Percentiles rank a stretch among this genome's conserved stretches.
Conservation (phyloP, 2,329 filamentous ascomycete genomes). For the Epichloe gansuensis region DNA sequence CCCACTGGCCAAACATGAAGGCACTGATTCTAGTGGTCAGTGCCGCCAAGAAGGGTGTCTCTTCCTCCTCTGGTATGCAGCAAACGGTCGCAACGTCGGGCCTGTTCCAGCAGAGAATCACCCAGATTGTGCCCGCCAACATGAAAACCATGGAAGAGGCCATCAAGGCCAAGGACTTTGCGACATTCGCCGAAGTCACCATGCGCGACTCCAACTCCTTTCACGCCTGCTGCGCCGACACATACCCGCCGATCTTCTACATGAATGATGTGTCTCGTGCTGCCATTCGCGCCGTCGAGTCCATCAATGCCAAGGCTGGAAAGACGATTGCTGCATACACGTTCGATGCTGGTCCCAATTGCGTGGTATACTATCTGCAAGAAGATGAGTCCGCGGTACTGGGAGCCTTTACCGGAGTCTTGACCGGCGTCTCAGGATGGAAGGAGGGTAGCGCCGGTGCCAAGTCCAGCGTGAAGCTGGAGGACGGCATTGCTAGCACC, state of each 20-base stretch:
- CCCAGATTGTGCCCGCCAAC: slow-evolving; percentile 63
- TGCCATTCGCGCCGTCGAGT: slow-evolving; percentile 77
- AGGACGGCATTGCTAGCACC: slow-evolving; percentile 49
- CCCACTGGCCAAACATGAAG: slow-evolving; percentile 92
- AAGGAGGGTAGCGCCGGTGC: slow-evolving; percentile 43
- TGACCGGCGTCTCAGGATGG: slow-evolving; percentile 59
- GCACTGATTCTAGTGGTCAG: slow-evolving; percentile 84
- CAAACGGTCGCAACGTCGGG: slow-evolving; percentile 83
- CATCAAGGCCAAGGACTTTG: slow-evolving; percentile 67
- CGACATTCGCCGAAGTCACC: slow-evolving; percentile 73
- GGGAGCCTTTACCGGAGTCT: slow-evolving; percentile 60
- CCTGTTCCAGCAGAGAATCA: slow-evolving; percentile 69
- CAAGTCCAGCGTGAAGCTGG: slow-evolving; percentile 42
- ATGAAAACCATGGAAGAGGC: slow-evolving; percentile 81
- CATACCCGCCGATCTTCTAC: slow-evolving; percentile 95
- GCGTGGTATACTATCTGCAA: slow-evolving; percentile 88
- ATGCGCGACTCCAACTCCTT: slow-evolving; percentile 97
- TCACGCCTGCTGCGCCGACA: slow-evolving; percentile 90
- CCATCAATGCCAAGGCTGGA: slow-evolving; percentile 70
- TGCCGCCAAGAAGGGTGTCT: slow-evolving; percentile 91
- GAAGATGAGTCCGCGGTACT: slow-evolving; percentile 61
- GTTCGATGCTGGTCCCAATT: slow-evolving; percentile 94
- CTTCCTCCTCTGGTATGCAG: slow-evolving; percentile 91
- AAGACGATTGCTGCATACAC: slow-evolving; percentile 84
- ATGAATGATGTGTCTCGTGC: slow-evolving; percentile 88